phyloP scores from a whole-genome alignment of 179 eudicot genomes.

The Silene coronaria region DNA sequence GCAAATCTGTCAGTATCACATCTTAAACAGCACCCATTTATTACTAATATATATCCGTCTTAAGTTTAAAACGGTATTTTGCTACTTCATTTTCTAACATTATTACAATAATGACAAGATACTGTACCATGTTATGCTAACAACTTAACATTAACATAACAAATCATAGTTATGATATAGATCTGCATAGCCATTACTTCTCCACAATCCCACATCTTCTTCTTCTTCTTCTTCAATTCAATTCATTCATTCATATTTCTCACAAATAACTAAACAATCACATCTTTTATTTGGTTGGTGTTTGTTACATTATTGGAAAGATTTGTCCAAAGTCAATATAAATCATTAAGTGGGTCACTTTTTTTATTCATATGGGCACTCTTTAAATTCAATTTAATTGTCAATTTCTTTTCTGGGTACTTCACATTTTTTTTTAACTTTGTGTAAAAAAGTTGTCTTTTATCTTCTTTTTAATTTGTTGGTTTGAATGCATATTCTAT shows the following conservation, averaged over 20 bases:
- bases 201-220: conserved; percentile 19
- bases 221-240: too few species aligned
- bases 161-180: conserved; percentile 5
- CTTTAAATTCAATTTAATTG: conserved; percentile 24
- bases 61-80: background rate
- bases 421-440: background rate
- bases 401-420: conserved; percentile 18
- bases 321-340: conserved; percentile 22
- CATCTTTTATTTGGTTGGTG: conserved; percentile 8
- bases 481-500: conserved; percentile 17
- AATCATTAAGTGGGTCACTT: conserved; percentile 17
- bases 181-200: conserved; percentile 37
- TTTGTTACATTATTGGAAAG: conserved; percentile 27
- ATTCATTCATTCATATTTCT: conserved; percentile 7
- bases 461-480: background rate
- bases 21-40: background rate
- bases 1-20: conserved; percentile 9
- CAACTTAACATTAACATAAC: background rate
- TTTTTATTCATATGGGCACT: conserved; percentile 26
- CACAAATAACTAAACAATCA: background rate
- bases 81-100: background rate
- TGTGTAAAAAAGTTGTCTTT: background rate
- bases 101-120: background rate
- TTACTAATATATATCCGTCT: background rate
- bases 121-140: background rate